Conservation (phyloP, 345 rosid species). For the Durio zibethinus region DNA sequence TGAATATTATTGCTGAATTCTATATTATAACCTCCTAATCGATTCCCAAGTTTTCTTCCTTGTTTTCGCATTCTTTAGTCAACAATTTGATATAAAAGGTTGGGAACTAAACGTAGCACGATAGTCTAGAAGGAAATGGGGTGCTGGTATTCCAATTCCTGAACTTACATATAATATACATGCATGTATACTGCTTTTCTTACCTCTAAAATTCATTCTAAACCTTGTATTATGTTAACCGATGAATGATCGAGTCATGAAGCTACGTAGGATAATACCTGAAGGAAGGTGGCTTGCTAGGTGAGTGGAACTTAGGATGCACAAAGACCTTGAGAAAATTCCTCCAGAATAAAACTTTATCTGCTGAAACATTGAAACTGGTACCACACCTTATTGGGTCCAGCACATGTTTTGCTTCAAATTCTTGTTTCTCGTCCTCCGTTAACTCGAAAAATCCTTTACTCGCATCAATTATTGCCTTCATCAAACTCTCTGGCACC, state of each 20-base stretch:
- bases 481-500: conserved; percentile 36
- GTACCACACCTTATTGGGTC: conserved; percentile 57
- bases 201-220: background rate
- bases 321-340: conserved; percentile 46
- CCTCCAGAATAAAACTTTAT: conserved; percentile 43
- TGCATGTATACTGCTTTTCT: too few relatives aligned
- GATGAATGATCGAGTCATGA: background rate
- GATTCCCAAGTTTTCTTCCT: too few relatives aligned
- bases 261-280: conserved; percentile 22
- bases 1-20: too few relatives aligned
- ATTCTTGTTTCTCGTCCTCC: conserved; percentile 50
- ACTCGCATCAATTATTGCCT: conserved; percentile 28
- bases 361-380: conserved; percentile 48
- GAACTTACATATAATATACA: too few relatives aligned
- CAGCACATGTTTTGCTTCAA: conserved; percentile 39
- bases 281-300: conserved; percentile 38
- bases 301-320: conserved; percentile 46
- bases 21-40: too few relatives aligned
- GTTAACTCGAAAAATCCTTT: conserved; percentile 38
- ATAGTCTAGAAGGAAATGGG: too few relatives aligned
- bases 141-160: too few relatives aligned
- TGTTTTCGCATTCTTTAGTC: too few relatives aligned
- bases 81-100: too few relatives aligned
- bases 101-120: too few relatives aligned
- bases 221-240: background rate